A percentile compares a stretch with the other conserved stretches of the same genome.
These are phyloP conservation scores for Trichosporon sp. DNA, from an alignment of 1,284 basidiomycete species.

Conservation along the genomic window DNA sequence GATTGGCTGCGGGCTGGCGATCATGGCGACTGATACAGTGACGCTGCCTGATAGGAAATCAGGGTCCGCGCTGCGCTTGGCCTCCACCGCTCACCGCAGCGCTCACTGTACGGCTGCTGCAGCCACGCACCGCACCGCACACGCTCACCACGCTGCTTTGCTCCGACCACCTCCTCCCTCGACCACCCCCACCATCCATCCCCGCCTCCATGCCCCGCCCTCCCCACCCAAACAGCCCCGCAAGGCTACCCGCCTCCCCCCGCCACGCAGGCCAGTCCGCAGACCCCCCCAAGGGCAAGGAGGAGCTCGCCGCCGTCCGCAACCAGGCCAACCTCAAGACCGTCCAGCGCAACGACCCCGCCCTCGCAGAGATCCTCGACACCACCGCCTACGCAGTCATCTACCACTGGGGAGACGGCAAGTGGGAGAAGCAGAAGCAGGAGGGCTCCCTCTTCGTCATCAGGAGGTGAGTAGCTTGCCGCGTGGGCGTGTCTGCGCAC, in stretches of 20 bases:
- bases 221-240: background rate
- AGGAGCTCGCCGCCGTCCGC: constrained; percentile 10
- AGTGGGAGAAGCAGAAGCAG: constrained; percentile 46
- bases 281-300: background rate
- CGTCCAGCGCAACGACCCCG: constrained; percentile 37
- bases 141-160: background rate
- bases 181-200: background rate
- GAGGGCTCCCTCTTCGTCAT: constrained; percentile 46
- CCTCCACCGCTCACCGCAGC: background rate
- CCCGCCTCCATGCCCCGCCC: background rate
- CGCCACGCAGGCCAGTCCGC: background rate
- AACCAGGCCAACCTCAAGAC: constrained; percentile 35
- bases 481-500: no score
- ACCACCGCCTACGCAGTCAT: constrained; percentile 38
- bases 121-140: no score
- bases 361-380: constrained; percentile 37
- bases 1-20: background rate
- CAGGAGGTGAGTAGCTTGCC: constrained; percentile 28
- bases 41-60: background rate
- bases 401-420: constrained; percentile 37
- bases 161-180: background rate
- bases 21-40: background rate
- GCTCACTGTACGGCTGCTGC: no score
- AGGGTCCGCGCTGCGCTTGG: background rate
- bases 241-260: background rate